Evolutionary conservation across 1,284 basidiomycete genomes (phyloP), one percentile per base, ranked within the genome.

Genomic region (Fomitopsis betulina): DNA sequence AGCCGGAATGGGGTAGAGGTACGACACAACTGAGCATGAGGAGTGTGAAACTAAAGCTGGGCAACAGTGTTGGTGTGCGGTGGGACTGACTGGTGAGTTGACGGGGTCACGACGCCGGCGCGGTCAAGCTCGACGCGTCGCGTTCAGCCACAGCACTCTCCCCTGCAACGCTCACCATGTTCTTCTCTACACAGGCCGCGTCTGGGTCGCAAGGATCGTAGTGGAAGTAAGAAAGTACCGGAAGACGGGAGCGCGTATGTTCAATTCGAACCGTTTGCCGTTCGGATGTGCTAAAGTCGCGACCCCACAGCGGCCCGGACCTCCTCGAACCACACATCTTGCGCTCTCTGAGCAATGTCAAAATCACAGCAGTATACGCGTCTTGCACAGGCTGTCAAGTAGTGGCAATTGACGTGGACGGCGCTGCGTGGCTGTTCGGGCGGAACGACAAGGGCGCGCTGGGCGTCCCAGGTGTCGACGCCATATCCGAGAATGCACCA

Each of bases 391-490:
- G 85, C 2, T 91, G 89, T 66, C 87, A 93, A 65, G 87, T 85
- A 61, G 85, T 94, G 49, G 85, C 79, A 9, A 71, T 96, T 59
- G 91, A 93, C 74, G 72, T 83, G 33, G 77, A 87, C 54, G 94
- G 94, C 21, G 78, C 82, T 21, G 94, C 92, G 3, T 96, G 91
- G 85, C 72, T 96, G 65, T 91, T 95, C 69, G 95, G 95, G 1
- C 83, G 92, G 50, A 93, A 94, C 72, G 81, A 83, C 61, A 79
- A 79, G 55, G 75, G 77, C 60, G 77, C 80, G 37, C 76, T 91
- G 43, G 86, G 90, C 32, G 71, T 84, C 17, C 63, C 79, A 15
- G 76, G 72, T 37, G 76, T 77, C 57, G 85, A 86, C 57, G 75
- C 73, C 55, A 76, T 94, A 58, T 86, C 87, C 17, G 89, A 93